Percentiles rank a stretch among this genome's conserved stretches.
Evolutionary conservation across 805 yeast species (phyloP).

Genomic region (Ogataea neopini): DNA sequence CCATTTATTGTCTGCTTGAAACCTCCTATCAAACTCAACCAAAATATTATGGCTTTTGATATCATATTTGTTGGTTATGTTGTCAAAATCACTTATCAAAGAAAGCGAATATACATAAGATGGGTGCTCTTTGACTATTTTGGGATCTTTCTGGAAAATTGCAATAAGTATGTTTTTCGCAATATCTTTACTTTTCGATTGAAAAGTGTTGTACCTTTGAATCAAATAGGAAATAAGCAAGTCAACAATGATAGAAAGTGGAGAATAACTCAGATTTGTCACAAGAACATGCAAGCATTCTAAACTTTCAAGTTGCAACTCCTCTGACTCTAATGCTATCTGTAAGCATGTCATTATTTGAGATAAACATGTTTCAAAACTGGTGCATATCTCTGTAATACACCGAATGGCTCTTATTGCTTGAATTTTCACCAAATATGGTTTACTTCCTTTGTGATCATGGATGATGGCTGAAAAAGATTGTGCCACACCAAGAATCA

Average conservation of each 20-base stretch:
- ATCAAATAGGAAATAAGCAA: conserved; percentile 70
- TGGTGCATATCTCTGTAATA: conserved; percentile 51
- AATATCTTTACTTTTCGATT: conserved; percentile 46
- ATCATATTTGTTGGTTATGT: conserved; percentile 22
- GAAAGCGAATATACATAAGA: conserved; percentile 57
- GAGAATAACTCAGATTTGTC: conserved; percentile 52
- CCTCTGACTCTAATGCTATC: conserved; percentile 65
- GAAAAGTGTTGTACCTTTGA: conserved; percentile 62
- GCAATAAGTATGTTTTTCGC: conserved; percentile 52
- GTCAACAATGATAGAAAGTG: conserved; percentile 68
- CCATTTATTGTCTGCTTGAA: conserved; percentile 62
- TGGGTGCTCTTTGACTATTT: conserved; percentile 42
- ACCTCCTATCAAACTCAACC: conserved; percentile 54
- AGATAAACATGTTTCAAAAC: conserved; percentile 59
- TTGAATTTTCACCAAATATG: conserved; percentile 68
- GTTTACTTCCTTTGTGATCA: conserved; percentile 68
- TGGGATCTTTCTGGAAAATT: conserved; percentile 36
- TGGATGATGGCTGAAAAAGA: conserved; percentile 78
- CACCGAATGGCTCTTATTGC: conserved; percentile 75
- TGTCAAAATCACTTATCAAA: conserved; percentile 39
- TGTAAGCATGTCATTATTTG: conserved; percentile 87
- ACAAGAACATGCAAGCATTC: conserved; percentile 69
- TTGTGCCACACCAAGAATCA: conserved; percentile 74
- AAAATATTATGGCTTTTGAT: conserved; percentile 37
- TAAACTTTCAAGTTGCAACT: conserved; percentile 61